These are phyloP conservation scores for Penicillium thymicola DNA, from an alignment of 2,329 filamentous ascomycete genomes.

Conservation along the genomic window DNA sequence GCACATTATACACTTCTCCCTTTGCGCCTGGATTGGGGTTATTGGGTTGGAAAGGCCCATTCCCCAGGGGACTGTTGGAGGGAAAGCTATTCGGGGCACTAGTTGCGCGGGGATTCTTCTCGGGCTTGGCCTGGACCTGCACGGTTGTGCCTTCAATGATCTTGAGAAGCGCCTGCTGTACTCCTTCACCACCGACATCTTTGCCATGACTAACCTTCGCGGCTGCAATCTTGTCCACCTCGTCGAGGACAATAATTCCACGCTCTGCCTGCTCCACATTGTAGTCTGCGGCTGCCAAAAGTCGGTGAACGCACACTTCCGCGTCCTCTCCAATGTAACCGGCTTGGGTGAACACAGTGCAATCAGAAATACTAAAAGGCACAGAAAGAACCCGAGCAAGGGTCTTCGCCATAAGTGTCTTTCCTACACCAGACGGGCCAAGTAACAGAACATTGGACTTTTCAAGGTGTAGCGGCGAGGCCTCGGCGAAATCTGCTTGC, in stretches of 20 bases:
- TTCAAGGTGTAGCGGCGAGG: constrained; percentile 70
- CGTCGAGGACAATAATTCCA: constrained; percentile 92
- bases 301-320: constrained; percentile 87
- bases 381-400: constrained; percentile 90
- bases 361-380: constrained; percentile 92
- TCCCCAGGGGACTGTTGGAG: constrained; percentile 38
- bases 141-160: constrained; percentile 95
- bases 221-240: constrained; percentile 95
- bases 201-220: constrained; percentile 83
- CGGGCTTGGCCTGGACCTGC: constrained; percentile 77
- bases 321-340: constrained; percentile 98
- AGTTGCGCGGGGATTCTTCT: constrained; percentile 42
- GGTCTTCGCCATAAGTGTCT: constrained; percentile 89
- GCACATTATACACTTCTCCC: constrained; percentile 66
- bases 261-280: constrained; percentile 79
- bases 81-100: constrained; percentile 40
- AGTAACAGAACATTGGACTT: constrained; percentile 93
- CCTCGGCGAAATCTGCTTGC: constrained; percentile 50
- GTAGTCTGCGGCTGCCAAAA: constrained; percentile 87
- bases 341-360: constrained; percentile 91
- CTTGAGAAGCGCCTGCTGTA: constrained; percentile 92
- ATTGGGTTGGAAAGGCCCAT: constrained; percentile 29
- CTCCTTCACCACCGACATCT: constrained; percentile 93
- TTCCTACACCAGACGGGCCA: constrained; percentile 91
- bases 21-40: constrained; percentile 43